These are phyloP conservation scores for Leucocoprinus gongylophorus DNA, from an alignment of 1,284 basidiomycete species.

Conservation along the genomic window DNA sequence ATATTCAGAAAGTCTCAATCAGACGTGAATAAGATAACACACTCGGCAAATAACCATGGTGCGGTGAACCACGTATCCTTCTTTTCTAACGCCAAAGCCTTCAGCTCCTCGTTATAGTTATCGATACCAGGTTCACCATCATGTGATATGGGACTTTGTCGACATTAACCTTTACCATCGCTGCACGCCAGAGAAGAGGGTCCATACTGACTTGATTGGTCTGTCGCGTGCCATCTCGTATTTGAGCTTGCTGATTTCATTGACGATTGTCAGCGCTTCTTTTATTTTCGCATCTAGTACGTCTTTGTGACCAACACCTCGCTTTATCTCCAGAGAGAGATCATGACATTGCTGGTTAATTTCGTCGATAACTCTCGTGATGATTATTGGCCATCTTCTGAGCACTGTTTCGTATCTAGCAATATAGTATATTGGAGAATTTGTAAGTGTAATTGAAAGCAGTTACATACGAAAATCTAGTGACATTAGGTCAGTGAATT, in stretches of 20 bases:
- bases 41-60: conserved; percentile 95
- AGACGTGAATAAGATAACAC: conserved; percentile 22
- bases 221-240: conserved; percentile 86
- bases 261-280: conserved; percentile 82
- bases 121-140: conserved; percentile 67
- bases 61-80: conserved; percentile 85
- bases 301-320: conserved; percentile 16
- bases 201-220: conserved; percentile 53
- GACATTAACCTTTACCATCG: not conserved
- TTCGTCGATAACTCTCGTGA: conserved; percentile 28
- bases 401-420: conserved; percentile 39
- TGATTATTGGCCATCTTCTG: conserved; percentile 81
- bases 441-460: not conserved
- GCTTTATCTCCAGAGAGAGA: conserved; percentile 20
- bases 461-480: conserved; percentile 49
- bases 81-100: conserved; percentile 38
- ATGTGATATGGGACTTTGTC: conserved; percentile 52
- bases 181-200: not conserved
- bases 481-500: not conserved
- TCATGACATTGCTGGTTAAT: conserved; percentile 30
- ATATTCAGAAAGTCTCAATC: not conserved
- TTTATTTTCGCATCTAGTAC: conserved; percentile 46
- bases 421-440: not conserved
- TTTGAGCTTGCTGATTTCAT: conserved; percentile 75
- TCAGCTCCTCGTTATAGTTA: conserved; percentile 72